Base-by-base conservation (phyloP, 2,329 filamentous ascomycete genomes). In the Penicillium sp. region DNA sequence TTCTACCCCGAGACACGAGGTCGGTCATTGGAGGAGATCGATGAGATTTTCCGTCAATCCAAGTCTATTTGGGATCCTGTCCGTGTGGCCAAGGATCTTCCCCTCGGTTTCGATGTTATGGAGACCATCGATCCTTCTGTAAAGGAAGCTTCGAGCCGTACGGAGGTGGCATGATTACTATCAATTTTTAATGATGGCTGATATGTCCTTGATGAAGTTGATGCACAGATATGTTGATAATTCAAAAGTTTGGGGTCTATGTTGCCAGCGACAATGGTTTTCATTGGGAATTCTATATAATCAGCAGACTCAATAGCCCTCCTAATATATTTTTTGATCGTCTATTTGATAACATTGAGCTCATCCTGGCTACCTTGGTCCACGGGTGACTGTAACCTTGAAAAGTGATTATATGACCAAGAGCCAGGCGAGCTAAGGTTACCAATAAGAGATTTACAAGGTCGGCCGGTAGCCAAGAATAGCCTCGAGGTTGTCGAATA, bases 1-100 rank as follows among this genome's bases (percentile, higher is more conserved):
- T 63, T 63, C 42, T 62, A 57, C 37, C 61, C 61, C 5, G 61
- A 62, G 44, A 63, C 61, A 1, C 46, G 52, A n/a, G 56, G 57
- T 9, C 26, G 51, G 21, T 53, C 56, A 13, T 35, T 63, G 11
- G 61, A 63, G 21, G 61, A 63, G 56, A 54, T 63, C 21, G 60
- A 63, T 50, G 48, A 57, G 33, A 57, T 57, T 31, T 57, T 57
- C 27, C 27, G 46, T 16, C 47, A 42, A 24, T 57, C 55, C 2
- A 57, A 50, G 3, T 57, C 55, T 10, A 54, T 57, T 4, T 57
- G 54, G 21, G 55, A 57, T 44, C 51, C 55, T n/a, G 51, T 54
- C 14, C 35, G 51, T 3, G 55, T 54, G 39, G 55, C 55, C 3
- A 57, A 51, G 31, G 43, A 54, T 42, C 33, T 57, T 13, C 55